Base-by-base conservation (phyloP, 1,284 basidiomycete genomes). In the Moesziomyces globuligerus region DNA sequence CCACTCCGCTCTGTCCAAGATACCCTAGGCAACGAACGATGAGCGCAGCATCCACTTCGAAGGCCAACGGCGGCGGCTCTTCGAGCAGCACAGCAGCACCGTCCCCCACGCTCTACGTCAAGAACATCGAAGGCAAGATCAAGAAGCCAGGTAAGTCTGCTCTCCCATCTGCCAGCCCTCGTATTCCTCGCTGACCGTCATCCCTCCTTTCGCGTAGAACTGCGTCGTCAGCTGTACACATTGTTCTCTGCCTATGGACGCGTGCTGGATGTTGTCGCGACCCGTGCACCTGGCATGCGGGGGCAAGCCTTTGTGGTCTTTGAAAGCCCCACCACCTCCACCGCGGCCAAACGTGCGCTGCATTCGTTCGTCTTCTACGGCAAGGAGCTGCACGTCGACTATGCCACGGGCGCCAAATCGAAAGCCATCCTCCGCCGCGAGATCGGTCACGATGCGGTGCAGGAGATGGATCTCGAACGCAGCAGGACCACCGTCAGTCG, bases 291-390 rank as follows among this genome's bases (percentile, higher is more conserved):
- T 51, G 91, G 90, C 80, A 94, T 94, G 89, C 88, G 91, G 65
- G 95, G 95, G 3, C 94, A 97, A 84, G 95, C 95, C 1, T 98
- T 97, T 83, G 88, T 98, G 76, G 94, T 96, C 67, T 99, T 97
- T 84, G 88, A 89, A 65, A 93, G 94, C 84, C 88, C 94, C 58
- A 88, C 90, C 18, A 87, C 89, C 45, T 92, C 94, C 52, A 97
- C 94, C 11, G 88, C 93, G 34, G 96, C 94, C 18, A 87, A 96
- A 87, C 87, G 94, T 39, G 91, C 90, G 44, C 90, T 94, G 79
- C 90, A 91, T 75, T 94, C 94, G 52, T 92, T 95, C 87, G 74
- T 89, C 18, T 98, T 98, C 85, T 98, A 97, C 81, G 93, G 93
- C 76, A 93, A 91, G 78, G 89, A 90, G 37, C 86, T 95, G 83